Percentiles rank a stretch among this genome's conserved stretches.
Conservation (phyloP, 176 grass and related monocot species). For the Aechmea fasciata region DNA sequence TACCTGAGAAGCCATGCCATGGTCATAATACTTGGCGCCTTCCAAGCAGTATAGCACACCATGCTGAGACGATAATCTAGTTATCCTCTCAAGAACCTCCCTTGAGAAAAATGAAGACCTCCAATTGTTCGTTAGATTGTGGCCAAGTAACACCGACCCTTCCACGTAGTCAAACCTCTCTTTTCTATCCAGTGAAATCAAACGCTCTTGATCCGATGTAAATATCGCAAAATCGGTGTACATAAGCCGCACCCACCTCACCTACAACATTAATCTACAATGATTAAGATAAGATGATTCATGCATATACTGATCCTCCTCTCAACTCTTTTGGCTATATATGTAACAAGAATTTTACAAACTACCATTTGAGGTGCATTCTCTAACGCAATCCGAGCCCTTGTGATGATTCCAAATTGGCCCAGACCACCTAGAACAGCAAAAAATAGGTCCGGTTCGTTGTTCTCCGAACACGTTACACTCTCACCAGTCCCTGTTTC, state of each 20-base stretch:
- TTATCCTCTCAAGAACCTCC: not conserved
- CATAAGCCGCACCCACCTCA: slow-evolving; percentile 42
- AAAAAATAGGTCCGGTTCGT: slow-evolving; percentile 35
- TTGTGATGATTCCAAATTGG: slow-evolving; percentile 62
- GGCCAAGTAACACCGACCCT: not conserved
- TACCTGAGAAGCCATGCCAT: not conserved
- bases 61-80: not conserved
- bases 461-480: slow-evolving; percentile 39
- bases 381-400: slow-evolving; percentile 42
- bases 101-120: slow-evolving; percentile 9
- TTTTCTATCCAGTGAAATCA: slow-evolving; percentile 20
- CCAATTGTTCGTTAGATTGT: not conserved
- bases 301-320: no score
- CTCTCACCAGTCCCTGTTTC: slow-evolving; percentile 28
- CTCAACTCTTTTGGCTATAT: no score
- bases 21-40: slow-evolving; percentile 5
- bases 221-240: slow-evolving; percentile 31
- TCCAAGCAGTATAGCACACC: slow-evolving; percentile 8
- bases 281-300: not conserved
- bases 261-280: slow-evolving; percentile 4
- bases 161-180: slow-evolving; percentile 15
- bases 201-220: slow-evolving; percentile 34
- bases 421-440: slow-evolving; percentile 60
- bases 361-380: slow-evolving; percentile 26
- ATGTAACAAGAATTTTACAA: no score